These are phyloP conservation scores for Lophiostoma macrostomum DNA, from an alignment of 495 filamentous ascomycete species.

Conservation along the genomic window DNA sequence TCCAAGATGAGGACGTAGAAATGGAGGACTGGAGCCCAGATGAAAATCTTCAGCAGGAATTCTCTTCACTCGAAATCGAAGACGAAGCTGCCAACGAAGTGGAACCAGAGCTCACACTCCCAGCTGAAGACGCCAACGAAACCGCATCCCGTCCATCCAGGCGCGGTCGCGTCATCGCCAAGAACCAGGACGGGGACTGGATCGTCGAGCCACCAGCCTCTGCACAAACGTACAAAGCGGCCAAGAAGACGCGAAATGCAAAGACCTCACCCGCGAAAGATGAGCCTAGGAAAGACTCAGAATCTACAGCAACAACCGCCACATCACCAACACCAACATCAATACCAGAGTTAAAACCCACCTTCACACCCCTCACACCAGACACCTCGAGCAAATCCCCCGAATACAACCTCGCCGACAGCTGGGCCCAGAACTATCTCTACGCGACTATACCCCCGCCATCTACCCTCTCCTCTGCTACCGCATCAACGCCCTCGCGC, in stretches of 20 bases:
- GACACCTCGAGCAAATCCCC: constrained; percentile 7
- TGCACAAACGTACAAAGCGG: too few relatives aligned
- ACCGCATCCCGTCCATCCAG: too few relatives aligned
- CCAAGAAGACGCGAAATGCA: too few relatives aligned
- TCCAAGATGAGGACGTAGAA: background rate
- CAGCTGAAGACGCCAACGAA: too few relatives aligned
- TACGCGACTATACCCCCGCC: constrained; percentile 16
- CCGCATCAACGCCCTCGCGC: constrained; percentile 69
- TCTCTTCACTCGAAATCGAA: background rate
- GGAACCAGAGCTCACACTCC: too few relatives aligned
- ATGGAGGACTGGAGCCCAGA: too few relatives aligned
- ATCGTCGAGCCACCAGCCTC: too few relatives aligned
- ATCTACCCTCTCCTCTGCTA: constrained; percentile 52
- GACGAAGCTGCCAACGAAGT: too few relatives aligned
- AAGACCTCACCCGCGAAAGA: too few relatives aligned
- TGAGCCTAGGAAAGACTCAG: background rate
- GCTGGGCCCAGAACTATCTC: constrained; percentile 25
- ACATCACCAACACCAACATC: background rate
- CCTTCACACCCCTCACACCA: background rate
- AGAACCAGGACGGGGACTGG: background rate
- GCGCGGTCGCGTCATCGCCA: background rate
- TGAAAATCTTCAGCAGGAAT: too few relatives aligned
- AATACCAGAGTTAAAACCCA: background rate
- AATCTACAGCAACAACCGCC: background rate
- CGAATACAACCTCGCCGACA: constrained; percentile 17